Base-by-base conservation (phyloP, 1,139 yeast species). In the Geotrichum australiense region DNA sequence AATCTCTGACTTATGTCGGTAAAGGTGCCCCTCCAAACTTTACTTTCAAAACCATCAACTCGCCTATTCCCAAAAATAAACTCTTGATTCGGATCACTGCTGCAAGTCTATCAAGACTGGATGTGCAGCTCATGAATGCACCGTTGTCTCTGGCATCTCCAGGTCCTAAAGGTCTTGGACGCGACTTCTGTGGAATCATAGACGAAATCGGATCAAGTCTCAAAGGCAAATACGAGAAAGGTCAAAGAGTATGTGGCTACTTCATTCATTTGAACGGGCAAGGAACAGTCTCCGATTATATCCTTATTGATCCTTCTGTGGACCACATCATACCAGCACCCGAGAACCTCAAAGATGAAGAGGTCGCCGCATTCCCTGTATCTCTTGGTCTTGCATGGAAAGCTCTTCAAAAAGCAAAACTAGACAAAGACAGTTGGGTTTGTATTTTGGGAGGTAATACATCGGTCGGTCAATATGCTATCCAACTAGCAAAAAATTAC, bases 381-480 rank as follows among this genome's bases (percentile, higher is more conserved):
- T 71, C 78, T 22, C 70, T 74, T 46, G 79, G 80, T 4, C 68
- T 85, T 1, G 85, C 86, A 0, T 65, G 57, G 49, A 66, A 64
- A 35, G 56, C 75, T 42, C 56, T 76, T 36, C 59, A 59, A 41
- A 62, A 50, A 43, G 59, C 64, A 39, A 56, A 57, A 38, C 56
- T 54, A 30, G 57, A 53, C 46, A 42, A 46, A 34, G 43, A 50
- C 6, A 56, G 61, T 8, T 63, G 63, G 47, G 71, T 82, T 1
- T 64, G 83, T 38, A 66, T 84, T 29, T 66, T 81, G 46, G 94
- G 94, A 33, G 91, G 82, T 11, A 76, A 84, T 4, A 75, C 93
- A 1, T 67, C 80, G 11, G 83, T 80, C 4, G 94, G 91, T 1
- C 60, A 76, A 47, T 71, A 67, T 61, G 70, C 73, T 2, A 66